Evolutionary conservation across 495 filamentous ascomycete species (phyloP), one percentile per base, ranked within the genome.

Genomic region (Beverwykella pulmonaria): DNA sequence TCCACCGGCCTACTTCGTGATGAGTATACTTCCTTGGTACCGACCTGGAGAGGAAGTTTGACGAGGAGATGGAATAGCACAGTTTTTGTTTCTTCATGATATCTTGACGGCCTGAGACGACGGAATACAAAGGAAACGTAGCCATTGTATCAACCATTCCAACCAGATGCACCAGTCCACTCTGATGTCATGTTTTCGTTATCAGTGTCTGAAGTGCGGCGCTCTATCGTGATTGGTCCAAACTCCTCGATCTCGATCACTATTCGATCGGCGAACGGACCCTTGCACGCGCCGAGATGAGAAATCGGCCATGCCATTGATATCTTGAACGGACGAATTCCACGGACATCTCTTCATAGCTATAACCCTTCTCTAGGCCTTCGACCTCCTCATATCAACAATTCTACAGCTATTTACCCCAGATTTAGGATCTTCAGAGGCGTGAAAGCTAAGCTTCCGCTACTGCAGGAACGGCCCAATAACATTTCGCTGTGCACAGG

Each of bases 391-490:
- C 9, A 52, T 23, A 29, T 34, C 27, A 54, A 5, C 17, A 4
- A 26, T 22, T 54, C 32, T 19, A 32, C 30, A 27, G 14, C 17
- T 19, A 10, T 54, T 32, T 32, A 29, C 5, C 29, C 52, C 17
- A 29, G 27, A 54, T 30, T 32, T 54, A 32, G 9, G 52, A 26
- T 52, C 25, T 25, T 4, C 14, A 54, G 7, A 29, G 23, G 27
- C 17, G 17, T 9, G 48, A 4, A 29, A 4, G 52, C 27, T 22
- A 25, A 32, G 52, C 52, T 19, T 32, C 56, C 17, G 56, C 56
- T 49, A 48, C 56, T 47, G 56, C 56, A 59, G 56, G 56, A 59
- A 59, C 56, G 34, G 23, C 17, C 64, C 64, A 67, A 67, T 67
- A 26, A 61, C 39, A 34, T 23, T 1, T 12, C 8, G 39, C n/a